These are phyloP conservation scores for Alternaria viburni DNA, from an alignment of 2,329 filamentous ascomycete species.

Conservation along the genomic window DNA sequence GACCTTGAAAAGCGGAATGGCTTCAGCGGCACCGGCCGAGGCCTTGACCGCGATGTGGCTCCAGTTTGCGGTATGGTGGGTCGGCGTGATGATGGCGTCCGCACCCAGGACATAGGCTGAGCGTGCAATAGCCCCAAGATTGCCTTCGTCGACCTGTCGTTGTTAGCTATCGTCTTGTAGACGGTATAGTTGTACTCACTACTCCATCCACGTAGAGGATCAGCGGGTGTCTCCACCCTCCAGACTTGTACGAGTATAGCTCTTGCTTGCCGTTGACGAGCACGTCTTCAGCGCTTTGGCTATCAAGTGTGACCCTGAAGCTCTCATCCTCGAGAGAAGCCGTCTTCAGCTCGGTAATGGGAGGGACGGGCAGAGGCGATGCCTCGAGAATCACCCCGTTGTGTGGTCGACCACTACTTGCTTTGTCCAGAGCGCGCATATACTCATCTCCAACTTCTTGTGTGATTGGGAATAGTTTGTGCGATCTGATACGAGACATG, in stretches of 20 bases:
- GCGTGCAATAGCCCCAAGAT: slow-evolving; percentile 87
- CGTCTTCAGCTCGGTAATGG: slow-evolving; percentile 64
- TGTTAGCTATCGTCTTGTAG: slow-evolving; percentile 27
- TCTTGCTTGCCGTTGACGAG: slow-evolving; percentile 71
- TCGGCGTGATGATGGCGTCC: slow-evolving; percentile 80
- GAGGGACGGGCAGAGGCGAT: slow-evolving; percentile 78
- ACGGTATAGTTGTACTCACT: slow-evolving; percentile 26
- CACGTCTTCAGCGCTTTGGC: slow-evolving; percentile 77
- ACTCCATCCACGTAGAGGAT: slow-evolving; percentile 78
- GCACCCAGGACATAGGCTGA: slow-evolving; percentile 91
- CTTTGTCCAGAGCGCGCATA: slow-evolving; percentile 77
- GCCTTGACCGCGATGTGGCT: slow-evolving; percentile 83
- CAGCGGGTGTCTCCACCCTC: slow-evolving; percentile 66
- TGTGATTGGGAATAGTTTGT: slow-evolving; percentile 27
- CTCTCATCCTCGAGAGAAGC: slow-evolving; percentile 50
- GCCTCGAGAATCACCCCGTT: slow-evolving; percentile 89
- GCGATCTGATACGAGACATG: slow-evolving; percentile 21
- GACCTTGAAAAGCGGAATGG: slow-evolving; percentile 74
- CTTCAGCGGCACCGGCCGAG: slow-evolving; percentile 85
- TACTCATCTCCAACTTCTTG: slow-evolving; percentile 66
- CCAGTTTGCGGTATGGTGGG: slow-evolving; percentile 72
- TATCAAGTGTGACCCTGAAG: slow-evolving; percentile 55
- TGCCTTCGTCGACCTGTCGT: slow-evolving; percentile 75
- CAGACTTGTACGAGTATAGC: slow-evolving; percentile 56
- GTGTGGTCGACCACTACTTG: slow-evolving; percentile 82